Conservation (phyloP, 2,329 filamentous ascomycete genomes). For the Aspergillus flavus region DNA sequence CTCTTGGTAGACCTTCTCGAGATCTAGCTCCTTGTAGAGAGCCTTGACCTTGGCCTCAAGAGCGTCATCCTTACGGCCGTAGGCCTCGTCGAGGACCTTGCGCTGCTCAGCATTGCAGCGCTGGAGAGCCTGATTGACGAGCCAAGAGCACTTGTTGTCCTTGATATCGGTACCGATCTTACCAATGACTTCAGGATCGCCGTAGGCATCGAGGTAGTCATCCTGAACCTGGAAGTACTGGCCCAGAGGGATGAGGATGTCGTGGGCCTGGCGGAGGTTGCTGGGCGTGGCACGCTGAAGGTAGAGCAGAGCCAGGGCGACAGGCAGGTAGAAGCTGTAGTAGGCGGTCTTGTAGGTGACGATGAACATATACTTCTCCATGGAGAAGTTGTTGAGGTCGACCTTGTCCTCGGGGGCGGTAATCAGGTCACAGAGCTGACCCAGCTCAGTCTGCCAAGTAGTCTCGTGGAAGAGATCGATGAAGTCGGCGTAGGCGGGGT, state of each 20-base stretch:
- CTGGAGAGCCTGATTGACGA: slow-evolving; percentile 90
- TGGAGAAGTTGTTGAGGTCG: slow-evolving; percentile 90
- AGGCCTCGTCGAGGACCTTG: slow-evolving; percentile 85
- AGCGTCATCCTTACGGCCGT: slow-evolving; percentile 84
- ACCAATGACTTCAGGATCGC: slow-evolving; percentile 86
- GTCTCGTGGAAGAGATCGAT: slow-evolving; percentile 96
- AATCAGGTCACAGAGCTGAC: slow-evolving; percentile 90
- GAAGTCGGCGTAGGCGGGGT: slow-evolving; percentile 86
- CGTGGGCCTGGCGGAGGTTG: slow-evolving; percentile 86
- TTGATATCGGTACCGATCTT: slow-evolving; percentile 99
- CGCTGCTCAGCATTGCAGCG: slow-evolving; percentile 82
- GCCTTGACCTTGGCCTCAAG: slow-evolving; percentile 86
- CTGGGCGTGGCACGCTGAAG: slow-evolving; percentile 80
- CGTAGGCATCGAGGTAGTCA: slow-evolving; percentile 98
- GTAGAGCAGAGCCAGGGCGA: slow-evolving; percentile 85
- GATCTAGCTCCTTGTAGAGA: slow-evolving; percentile 80
- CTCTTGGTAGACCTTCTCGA: slow-evolving; percentile 80
- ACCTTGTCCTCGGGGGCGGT: slow-evolving; percentile 94
- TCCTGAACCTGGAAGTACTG: slow-evolving; percentile 99
- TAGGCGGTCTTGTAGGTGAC: slow-evolving; percentile 99
- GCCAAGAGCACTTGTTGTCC: slow-evolving; percentile 99
- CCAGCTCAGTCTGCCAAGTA: slow-evolving; percentile 91
- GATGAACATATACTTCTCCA: slow-evolving; percentile 93
- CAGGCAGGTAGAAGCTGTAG: slow-evolving; percentile 98
- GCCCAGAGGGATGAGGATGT: slow-evolving; percentile 93